These are phyloP conservation scores for Exophiala mesophila DNA, from an alignment of 2,329 filamentous ascomycete genomes.

Conservation along the genomic window DNA sequence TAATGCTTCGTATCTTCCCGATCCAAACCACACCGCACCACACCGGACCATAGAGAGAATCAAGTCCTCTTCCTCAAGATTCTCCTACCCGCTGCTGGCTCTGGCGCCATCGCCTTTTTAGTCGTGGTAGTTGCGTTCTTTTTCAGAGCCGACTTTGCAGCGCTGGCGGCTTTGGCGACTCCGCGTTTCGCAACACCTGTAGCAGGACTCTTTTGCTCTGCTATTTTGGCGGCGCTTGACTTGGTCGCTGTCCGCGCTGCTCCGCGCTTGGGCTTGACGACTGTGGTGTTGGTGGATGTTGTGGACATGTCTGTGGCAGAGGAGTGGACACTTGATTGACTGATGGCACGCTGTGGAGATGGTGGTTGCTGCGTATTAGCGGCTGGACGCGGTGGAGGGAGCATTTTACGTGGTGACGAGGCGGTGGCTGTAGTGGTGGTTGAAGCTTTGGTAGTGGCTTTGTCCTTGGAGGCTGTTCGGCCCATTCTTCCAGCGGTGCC, in stretches of 20 bases:
- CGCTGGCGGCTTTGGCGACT: slow-evolving; percentile 14
- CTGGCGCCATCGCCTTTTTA: slow-evolving; percentile 31
- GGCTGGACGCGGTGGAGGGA: slow-evolving; percentile 24
- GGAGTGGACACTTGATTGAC: slow-evolving; percentile 21
- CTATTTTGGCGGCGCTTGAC: slow-evolving; percentile 6
- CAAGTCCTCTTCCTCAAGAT: slow-evolving; percentile 35
- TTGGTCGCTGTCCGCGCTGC: slow-evolving; percentile 12
- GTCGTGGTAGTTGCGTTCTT: slow-evolving; percentile 32
- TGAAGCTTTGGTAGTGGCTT: slow-evolving; percentile 18
- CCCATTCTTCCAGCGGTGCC: slow-evolving; percentile 21
- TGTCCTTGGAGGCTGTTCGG: slow-evolving; percentile 25
- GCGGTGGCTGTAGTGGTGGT: slow-evolving; percentile 2
- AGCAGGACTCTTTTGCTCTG: slow-evolving; percentile 4
- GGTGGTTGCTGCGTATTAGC: slow-evolving; percentile 4
- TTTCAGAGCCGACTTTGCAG: slow-evolving; percentile 24
- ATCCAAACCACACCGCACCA: no score
- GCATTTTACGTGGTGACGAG: slow-evolving; percentile 19
- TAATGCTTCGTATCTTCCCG: no score
- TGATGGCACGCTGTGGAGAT: slow-evolving; percentile 21
- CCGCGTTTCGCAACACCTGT: slow-evolving; percentile 13
- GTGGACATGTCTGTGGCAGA: slow-evolving; percentile 19
- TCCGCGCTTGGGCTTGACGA: slow-evolving; percentile 23
- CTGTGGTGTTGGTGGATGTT: slow-evolving; percentile 19
- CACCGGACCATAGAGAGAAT: not conserved
- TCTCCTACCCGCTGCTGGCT: slow-evolving; percentile 34